Conservation (phyloP, 352 stramenopile genomes). For the Proteromonas lacertae region DNA sequence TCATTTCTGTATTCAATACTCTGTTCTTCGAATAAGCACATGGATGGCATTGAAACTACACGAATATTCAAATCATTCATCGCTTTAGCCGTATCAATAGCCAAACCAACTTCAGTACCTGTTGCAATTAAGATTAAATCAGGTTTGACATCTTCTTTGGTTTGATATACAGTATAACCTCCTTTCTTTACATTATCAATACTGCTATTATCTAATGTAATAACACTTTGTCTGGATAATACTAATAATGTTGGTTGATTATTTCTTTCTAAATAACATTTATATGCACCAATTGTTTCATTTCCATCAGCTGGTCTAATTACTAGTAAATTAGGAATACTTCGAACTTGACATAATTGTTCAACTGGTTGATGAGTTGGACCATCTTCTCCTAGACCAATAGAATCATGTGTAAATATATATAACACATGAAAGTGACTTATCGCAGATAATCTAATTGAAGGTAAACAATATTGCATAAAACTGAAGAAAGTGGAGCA, state of each 20-base stretch:
- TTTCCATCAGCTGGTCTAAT: conserved; percentile 86
- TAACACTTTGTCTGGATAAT: conserved; percentile 47
- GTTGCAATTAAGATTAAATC: conserved; percentile 7
- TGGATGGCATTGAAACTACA: conserved; percentile 83
- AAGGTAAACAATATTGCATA: conserved; percentile 76
- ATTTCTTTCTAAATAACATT: conserved; percentile 30
- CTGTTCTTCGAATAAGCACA: conserved; percentile 84
- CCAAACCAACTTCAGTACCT: conserved; percentile 73
- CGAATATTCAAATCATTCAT: conserved; percentile 30
- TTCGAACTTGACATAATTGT: conserved; percentile 67
- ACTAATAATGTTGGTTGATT: conserved; percentile 63
- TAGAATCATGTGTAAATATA: conserved; percentile 96
- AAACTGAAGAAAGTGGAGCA: conserved; percentile 98
- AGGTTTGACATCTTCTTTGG: conserved; percentile 5
- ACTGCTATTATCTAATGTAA: conserved; percentile 44
- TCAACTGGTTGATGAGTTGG: conserved; percentile 96
- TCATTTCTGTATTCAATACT: conserved; percentile 56
- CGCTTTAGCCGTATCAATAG: conserved; percentile 21
- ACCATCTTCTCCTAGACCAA: conserved; percentile 92
- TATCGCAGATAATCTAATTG: conserved; percentile 51
- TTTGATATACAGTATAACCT: conserved; percentile 31
- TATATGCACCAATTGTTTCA: conserved; percentile 79
- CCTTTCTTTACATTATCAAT: conserved; percentile 39
- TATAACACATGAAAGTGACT: conserved; percentile 62
- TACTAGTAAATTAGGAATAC: conserved; percentile 89